These are phyloP conservation scores for Thymus mandschuricus DNA, from an alignment of 257 asterid species.

Conservation along the genomic window DNA sequence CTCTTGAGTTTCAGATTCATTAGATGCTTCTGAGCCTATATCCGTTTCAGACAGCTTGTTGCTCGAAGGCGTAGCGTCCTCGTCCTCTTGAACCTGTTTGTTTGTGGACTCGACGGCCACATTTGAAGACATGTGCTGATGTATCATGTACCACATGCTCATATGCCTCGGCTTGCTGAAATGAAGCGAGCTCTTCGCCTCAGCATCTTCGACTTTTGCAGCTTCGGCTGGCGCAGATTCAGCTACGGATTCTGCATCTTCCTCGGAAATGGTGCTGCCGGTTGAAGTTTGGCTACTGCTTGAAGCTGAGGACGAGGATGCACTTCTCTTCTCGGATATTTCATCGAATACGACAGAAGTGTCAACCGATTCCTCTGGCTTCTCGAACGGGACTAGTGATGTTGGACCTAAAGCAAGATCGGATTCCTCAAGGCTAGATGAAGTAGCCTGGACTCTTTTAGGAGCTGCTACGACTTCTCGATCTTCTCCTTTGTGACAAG, in stretches of 20 bases:
- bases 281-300: conserved; percentile 34
- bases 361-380: conserved; percentile 27
- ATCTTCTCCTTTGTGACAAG: conserved; percentile 33
- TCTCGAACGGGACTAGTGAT: conserved; percentile 17
- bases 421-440: conserved; percentile 15
- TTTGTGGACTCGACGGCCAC: conserved; percentile 28
- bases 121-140: conserved; percentile 51
- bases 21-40: conserved; percentile 18
- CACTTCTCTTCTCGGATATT: conserved; percentile 27
- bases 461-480: conserved; percentile 13
- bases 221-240: conserved; percentile 23
- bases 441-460: conserved; percentile 9
- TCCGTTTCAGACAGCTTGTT: conserved; percentile 38
- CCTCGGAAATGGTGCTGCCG: conserved; percentile 32
- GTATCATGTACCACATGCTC: conserved; percentile 66
- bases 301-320: conserved; percentile 38
- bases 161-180: conserved; percentile 51
- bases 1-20: conserved; percentile 58
- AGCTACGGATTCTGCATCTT: conserved; percentile 27
- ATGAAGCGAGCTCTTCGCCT: conserved; percentile 21
- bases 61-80: conserved; percentile 26
- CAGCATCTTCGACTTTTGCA: conserved; percentile 22
- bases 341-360: conserved; percentile 40
- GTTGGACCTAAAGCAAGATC: conserved; percentile 1
- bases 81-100: conserved; percentile 14